A percentile compares a stretch with the other conserved stretches of the same genome.
These are phyloP conservation scores for Chloranthus sessilifolius DNA, from an alignment of 164 flowering plant species.

Conservation along the genomic window DNA sequence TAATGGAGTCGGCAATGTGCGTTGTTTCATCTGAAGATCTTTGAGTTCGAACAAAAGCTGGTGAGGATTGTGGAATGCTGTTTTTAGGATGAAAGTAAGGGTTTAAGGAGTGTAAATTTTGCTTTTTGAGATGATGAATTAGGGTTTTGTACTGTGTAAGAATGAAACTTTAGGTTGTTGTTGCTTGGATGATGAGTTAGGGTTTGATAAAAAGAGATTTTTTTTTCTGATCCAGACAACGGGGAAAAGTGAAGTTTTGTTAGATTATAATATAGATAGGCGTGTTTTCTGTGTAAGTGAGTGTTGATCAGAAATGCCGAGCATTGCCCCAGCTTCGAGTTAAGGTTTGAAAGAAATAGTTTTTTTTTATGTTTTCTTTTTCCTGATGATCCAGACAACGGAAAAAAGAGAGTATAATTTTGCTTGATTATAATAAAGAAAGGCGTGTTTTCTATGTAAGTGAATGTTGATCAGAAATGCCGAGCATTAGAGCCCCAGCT, in stretches of 20 bases:
- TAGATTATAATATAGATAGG: not conserved
- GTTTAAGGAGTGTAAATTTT: not conserved
- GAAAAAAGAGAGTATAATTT: not conserved
- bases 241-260: not conserved
- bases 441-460: conserved; percentile 5
- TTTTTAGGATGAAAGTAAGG: conserved; percentile 1
- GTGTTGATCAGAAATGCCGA: conserved; percentile 53
- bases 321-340: conserved; percentile 69
- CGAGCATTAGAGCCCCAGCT: conserved; percentile 69
- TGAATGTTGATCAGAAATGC: conserved; percentile 46
- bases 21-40: too few relatives aligned
- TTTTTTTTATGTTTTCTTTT: not conserved
- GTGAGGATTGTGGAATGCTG: not conserved
- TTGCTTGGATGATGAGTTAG: not conserved
- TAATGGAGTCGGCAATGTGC: too few relatives aligned
- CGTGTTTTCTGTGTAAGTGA: conserved; percentile 1
- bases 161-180: not conserved
- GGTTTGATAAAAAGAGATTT: not conserved
- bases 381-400: not conserved
- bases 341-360: not conserved
- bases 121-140: not conserved
- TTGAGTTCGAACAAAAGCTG: too few relatives aligned
- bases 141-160: conserved; percentile 4
- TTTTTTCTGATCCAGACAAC: not conserved
- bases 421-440: not conserved